Conservation (phyloP, 1,284 basidiomycete species). For the Porogramme epimiltina region DNA sequence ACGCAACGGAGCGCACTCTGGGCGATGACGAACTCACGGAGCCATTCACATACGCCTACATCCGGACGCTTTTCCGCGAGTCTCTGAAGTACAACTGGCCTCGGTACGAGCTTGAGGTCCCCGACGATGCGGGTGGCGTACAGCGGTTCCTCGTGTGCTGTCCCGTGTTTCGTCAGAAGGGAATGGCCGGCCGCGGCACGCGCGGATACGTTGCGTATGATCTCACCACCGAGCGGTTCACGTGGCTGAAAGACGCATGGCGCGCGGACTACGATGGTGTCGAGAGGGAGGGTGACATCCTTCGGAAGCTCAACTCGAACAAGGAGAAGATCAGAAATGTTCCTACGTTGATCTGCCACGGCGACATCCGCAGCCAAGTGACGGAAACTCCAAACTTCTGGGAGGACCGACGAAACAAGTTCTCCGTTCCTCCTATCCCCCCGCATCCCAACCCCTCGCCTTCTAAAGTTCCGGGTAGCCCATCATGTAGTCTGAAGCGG, state of each 20-base stretch:
- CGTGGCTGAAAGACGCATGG: slow-evolving; percentile 19
- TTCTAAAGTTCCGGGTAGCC: too few species aligned
- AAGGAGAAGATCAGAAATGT: slow-evolving; percentile 1
- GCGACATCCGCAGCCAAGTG: too few species aligned
- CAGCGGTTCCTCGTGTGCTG: neutral
- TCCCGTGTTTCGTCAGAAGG: slow-evolving; percentile 2
- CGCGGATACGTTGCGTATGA: slow-evolving; percentile 14
- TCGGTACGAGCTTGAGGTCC: slow-evolving; percentile 7
- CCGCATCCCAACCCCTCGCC: too few species aligned
- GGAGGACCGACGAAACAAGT: too few species aligned
- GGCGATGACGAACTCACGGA: neutral
- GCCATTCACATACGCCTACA: slow-evolving; percentile 4
- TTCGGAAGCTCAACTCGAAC: slow-evolving; percentile 5
- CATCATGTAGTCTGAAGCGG: too few species aligned
- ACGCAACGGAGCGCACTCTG: neutral
- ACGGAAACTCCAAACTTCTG: too few species aligned
- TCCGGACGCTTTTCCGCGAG: neutral
- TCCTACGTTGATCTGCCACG: slow-evolving; percentile 15
- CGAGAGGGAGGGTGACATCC: slow-evolving; percentile 9
- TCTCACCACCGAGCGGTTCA: slow-evolving; percentile 1
- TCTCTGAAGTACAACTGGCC: neutral
- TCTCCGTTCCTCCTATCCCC: too few species aligned
- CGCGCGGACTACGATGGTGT: slow-evolving; percentile 6
- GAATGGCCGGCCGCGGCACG: slow-evolving; percentile 7
- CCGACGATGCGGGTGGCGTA: neutral